Conservation (phyloP, 83 land plant genomes). For the Larix sibirica region DNA sequence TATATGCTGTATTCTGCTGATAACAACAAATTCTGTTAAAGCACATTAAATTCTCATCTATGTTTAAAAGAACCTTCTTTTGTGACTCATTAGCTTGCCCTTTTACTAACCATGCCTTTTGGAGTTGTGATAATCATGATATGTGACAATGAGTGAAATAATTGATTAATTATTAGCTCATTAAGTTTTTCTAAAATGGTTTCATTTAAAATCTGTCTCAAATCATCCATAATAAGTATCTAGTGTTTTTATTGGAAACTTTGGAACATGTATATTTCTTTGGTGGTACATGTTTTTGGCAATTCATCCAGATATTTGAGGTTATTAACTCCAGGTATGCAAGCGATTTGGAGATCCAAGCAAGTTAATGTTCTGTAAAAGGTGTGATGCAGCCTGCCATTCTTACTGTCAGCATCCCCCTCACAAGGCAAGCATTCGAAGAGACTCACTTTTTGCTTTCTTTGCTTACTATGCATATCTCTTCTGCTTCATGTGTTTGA, state of each 20-base stretch:
- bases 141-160: background rate
- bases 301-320: background rate
- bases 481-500: background rate
- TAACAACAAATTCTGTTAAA: background rate
- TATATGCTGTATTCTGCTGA: background rate
- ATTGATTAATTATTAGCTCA: background rate
- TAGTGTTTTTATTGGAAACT: background rate
- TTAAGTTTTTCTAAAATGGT: background rate
- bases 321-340: conserved; percentile 63
- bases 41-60: background rate
- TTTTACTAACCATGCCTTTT: background rate
- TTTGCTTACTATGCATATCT: background rate
- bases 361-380: conserved; percentile 94
- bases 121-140: background rate
- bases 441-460: background rate
- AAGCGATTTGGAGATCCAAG: conserved; percentile 90
- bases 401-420: conserved; percentile 95
- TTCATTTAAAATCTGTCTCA: background rate
- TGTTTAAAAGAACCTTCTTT: background rate
- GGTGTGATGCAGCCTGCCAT: conserved; percentile 96
- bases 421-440: conserved; percentile 65
- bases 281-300: background rate
- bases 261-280: background rate
- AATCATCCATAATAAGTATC: background rate
- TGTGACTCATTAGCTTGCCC: background rate